Conservation (phyloP, 768 basidiomycete genomes). For the Suillus decipiens region DNA sequence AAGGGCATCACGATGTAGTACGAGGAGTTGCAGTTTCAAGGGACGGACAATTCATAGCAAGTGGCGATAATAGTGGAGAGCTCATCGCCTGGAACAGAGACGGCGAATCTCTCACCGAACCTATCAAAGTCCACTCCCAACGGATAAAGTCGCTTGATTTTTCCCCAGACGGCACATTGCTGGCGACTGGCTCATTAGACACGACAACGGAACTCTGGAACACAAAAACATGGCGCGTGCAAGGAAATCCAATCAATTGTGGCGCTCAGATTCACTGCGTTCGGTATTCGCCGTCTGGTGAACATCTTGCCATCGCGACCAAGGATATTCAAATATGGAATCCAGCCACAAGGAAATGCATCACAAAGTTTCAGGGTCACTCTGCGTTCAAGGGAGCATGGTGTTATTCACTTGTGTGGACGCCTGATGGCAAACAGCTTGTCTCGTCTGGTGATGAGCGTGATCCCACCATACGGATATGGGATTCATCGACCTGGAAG, state of each 20-base stretch:
- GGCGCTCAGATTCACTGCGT: neutral
- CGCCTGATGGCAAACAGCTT: neutral
- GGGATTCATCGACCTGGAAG: neutral
- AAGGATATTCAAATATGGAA: neutral
- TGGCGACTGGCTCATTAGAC: neutral
- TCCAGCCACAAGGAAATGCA: neutral
- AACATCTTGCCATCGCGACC: neutral
- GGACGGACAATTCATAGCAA: neutral
- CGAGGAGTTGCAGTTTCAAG: neutral
- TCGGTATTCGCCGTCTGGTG: neutral
- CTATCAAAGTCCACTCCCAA: neutral
- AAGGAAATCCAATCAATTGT: neutral
- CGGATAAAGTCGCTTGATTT: neutral
- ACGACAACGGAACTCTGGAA: neutral
- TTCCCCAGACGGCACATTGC: neutral
- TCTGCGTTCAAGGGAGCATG: neutral
- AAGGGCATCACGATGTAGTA: neutral
- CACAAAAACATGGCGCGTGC: neutral
- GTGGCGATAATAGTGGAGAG: neutral
- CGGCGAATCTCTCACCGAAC: neutral
- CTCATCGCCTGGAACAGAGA: neutral
- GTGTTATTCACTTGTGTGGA: neutral
- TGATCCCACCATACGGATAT: neutral
- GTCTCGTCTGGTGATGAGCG: rapidly evolving
- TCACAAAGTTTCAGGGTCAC: neutral